Base-by-base conservation (phyloP, 768 basidiomycete genomes). In the Mycena rosella region DNA sequence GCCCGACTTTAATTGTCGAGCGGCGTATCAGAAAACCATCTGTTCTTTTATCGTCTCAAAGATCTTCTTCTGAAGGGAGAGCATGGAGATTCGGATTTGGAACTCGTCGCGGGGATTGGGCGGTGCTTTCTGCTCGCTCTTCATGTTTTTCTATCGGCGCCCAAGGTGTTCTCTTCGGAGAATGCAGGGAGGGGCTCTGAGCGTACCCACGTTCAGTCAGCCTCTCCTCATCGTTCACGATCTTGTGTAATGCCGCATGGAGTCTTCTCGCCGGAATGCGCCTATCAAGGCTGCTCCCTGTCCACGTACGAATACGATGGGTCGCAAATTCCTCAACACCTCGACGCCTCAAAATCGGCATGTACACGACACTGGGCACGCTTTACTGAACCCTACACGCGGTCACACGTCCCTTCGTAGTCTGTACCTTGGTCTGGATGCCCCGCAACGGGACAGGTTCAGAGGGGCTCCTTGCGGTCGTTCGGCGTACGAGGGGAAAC, bases 1-100 rank as follows among this genome's bases (percentile, higher is more conserved):
- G 85, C 78, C 88, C 81, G 80, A 85, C 79, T 80, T 78, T 85
- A 85, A 90, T 74, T 73, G 80, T 83, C 81, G 81, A 87, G 84
- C 85, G 84, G 78, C 88, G 85, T 86, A 92, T 88, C 89, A 90
- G 90, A 89, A 86, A 92, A 78, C 69, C 81, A 79, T 80, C 68
- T 70, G 72, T 74, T 45, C 29, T 72, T 71, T 70, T 65, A 74
- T 73, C 68, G 67, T 68, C 78, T 80, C 82, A 68, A 85, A 85
- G 86, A 88, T 81, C 80, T 66, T 70, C 72, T 75, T 71, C 67
- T 67, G 72, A 72, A 75, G 75, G 73, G 79, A 82, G 80, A 79
- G 80, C 72, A 76, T 73, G 73, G 77, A 70, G 71, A 74, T 48
- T 55, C 52, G 62, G 82, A 79, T 81, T 86, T 88, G 85, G 84